A percentile compares a stretch with the other conserved stretches of the same genome.
These are phyloP conservation scores for Poronia punctata DNA, from an alignment of 495 filamentous ascomycete genomes.

Conservation along the genomic window DNA sequence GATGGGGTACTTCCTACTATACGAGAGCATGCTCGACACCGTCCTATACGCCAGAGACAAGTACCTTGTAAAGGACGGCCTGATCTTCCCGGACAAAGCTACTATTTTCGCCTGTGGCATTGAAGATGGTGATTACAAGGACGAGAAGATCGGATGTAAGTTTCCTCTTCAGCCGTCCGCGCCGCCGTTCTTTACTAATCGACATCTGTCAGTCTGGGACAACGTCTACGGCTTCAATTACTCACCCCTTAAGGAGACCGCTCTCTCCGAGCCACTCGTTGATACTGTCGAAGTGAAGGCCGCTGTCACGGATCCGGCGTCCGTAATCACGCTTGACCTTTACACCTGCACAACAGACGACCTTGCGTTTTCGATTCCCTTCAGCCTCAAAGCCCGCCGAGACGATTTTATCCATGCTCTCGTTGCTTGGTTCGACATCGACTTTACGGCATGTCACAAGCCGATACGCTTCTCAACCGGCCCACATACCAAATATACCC, in stretches of 20 bases:
- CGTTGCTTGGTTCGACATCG: constrained; percentile 98
- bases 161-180: constrained; percentile 5
- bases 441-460: constrained; percentile 92
- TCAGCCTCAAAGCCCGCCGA: constrained; percentile 62
- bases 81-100: constrained; percentile 88
- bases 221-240: constrained; percentile 77
- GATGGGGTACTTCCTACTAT: constrained; percentile 95
- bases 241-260: constrained; percentile 61
- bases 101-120: constrained; percentile 81
- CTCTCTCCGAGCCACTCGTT: constrained; percentile 64
- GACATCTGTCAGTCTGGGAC: constrained; percentile 59
- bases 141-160: constrained; percentile 62
- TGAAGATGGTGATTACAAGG: constrained; percentile 77
- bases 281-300: constrained; percentile 67
- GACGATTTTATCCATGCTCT: constrained; percentile 91
- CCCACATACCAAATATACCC: constrained; percentile 84
- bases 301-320: constrained; percentile 64
- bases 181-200: constrained; percentile 20
- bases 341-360: constrained; percentile 60
- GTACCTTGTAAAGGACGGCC: constrained; percentile 66
- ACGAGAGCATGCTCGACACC: constrained; percentile 92
- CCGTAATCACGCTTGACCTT: constrained; percentile 63
- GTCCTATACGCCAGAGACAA: constrained; percentile 82
- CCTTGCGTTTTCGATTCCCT: constrained; percentile 58
- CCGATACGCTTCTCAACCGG: constrained; percentile 78